These are phyloP conservation scores for Phytopythium kandeliae DNA, from an alignment of 352 stramenopile genomes.

Conservation along the genomic window DNA sequence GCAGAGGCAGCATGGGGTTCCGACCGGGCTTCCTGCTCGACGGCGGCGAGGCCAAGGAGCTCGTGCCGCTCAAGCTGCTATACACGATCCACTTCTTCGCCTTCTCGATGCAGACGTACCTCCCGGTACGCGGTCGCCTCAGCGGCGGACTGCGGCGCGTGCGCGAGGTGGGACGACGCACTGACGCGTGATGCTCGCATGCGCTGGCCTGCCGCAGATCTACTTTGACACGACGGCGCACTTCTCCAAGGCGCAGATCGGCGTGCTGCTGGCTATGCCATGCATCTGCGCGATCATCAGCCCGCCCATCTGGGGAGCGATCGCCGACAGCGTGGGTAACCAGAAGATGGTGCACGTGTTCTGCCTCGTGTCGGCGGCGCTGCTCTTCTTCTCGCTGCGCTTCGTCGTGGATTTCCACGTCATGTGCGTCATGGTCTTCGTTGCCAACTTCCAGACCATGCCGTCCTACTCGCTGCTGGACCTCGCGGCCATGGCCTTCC, in stretches of 20 bases:
- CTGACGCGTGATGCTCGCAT: neutral
- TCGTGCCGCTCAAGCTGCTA: slow-evolving; percentile 69
- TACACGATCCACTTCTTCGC: slow-evolving; percentile 64
- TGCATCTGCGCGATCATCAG: slow-evolving; percentile 39
- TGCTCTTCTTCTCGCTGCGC: slow-evolving; percentile 41
- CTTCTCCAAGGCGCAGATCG: slow-evolving; percentile 53
- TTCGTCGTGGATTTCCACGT: slow-evolving; percentile 35
- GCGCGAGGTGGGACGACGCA: neutral
- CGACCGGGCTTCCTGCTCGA: slow-evolving; percentile 42
- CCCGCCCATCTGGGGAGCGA: slow-evolving; percentile 31
- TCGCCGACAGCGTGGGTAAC: slow-evolving; percentile 34
- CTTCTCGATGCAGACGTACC: slow-evolving; percentile 64
- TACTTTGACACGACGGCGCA: slow-evolving; percentile 50
- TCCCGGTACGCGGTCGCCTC: slow-evolving; percentile 22
- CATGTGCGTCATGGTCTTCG: slow-evolving; percentile 37
- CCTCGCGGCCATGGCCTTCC: slow-evolving; percentile 29
- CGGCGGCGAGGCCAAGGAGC: slow-evolving; percentile 46
- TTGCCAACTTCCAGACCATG: slow-evolving; percentile 42
- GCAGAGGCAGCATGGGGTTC: slow-evolving; percentile 15
- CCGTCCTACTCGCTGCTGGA: slow-evolving; percentile 38
- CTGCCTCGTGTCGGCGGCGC: slow-evolving; percentile 31
- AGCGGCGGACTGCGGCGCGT: neutral
- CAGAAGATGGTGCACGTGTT: slow-evolving; percentile 35
- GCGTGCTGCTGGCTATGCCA: slow-evolving; percentile 30
- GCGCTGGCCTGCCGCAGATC: slow-evolving; percentile 24